phyloP scores from a whole-genome alignment of 345 rosid genomes.

The Linum usitatissimum region DNA sequence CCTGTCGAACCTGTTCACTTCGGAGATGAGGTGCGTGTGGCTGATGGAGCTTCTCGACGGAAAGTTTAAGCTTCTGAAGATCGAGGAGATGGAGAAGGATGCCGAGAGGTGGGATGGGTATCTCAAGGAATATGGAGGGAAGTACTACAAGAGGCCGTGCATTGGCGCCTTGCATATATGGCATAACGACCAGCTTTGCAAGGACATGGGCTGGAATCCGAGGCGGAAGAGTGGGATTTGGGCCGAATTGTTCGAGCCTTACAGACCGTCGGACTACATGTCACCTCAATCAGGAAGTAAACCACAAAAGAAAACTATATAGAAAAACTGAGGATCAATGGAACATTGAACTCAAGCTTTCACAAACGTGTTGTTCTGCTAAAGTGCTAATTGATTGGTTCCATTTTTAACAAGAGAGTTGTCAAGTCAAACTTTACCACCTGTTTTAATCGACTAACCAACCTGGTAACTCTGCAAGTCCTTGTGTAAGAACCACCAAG shows the following conservation, averaged over 20 bases:
- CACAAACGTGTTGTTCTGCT: no score
- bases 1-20: constrained; percentile 23
- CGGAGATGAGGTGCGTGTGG: constrained; percentile 35
- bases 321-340: no score
- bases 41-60: constrained; percentile 27
- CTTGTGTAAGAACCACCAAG: constrained; percentile 91
- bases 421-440: neutral
- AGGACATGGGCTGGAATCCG: constrained; percentile 30
- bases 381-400: no score
- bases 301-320: no score
- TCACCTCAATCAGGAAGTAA: neutral
- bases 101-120: constrained; percentile 19
- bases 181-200: constrained; percentile 33
- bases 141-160: constrained; percentile 18
- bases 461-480: constrained; percentile 31
- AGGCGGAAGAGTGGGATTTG: constrained; percentile 29
- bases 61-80: constrained; percentile 23
- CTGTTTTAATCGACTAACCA: neutral
- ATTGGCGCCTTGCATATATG: constrained; percentile 17
- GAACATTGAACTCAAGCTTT: no score
- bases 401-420: no score
- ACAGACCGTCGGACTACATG: constrained; percentile 27
- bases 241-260: constrained; percentile 27
- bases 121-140: constrained; percentile 13
- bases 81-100: constrained; percentile 28